phyloP scores from a whole-genome alignment of 2,329 filamentous ascomycete species.

The Penicillium janthinellum region DNA sequence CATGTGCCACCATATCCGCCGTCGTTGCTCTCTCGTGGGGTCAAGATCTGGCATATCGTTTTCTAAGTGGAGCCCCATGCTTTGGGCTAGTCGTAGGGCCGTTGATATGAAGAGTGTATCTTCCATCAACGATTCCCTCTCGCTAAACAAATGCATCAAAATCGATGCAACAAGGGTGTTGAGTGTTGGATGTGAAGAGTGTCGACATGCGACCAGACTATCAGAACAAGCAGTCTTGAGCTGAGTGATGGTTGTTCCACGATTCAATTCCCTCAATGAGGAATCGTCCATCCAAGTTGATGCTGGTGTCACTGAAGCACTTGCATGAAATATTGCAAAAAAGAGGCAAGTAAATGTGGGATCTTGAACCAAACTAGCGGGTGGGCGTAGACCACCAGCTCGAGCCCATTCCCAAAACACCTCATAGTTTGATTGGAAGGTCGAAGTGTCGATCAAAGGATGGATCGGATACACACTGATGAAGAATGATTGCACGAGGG shows the following conservation, averaged over 20 bases:
- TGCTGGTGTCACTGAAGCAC: neutral
- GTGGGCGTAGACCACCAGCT: neutral
- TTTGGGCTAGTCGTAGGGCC: slow-evolving; percentile 19
- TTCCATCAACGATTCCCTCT: slow-evolving; percentile 1
- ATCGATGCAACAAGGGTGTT: slow-evolving; percentile 22
- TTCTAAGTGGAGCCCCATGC: slow-evolving; percentile 24
- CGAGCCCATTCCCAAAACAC: slow-evolving; percentile 14
- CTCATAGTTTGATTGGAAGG: slow-evolving; percentile 10
- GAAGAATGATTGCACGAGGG: slow-evolving; percentile 5
- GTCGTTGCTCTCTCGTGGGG: slow-evolving; percentile 8
- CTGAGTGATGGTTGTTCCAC: slow-evolving; percentile 2
- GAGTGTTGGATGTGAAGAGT: slow-evolving; percentile 22
- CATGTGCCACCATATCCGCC: slow-evolving; percentile 25
- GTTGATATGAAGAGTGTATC: slow-evolving; percentile 11
- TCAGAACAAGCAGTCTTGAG: slow-evolving; percentile 11
- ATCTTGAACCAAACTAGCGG: slow-evolving; percentile 7
- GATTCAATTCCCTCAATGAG: neutral
- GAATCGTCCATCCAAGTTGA: neutral
- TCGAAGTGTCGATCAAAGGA: slow-evolving; percentile 7
- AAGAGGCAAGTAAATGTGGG: slow-evolving; percentile 14
- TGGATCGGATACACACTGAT: slow-evolving; percentile 9
- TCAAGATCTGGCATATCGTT: neutral
- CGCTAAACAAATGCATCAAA: slow-evolving; percentile 11
- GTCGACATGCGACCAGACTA: slow-evolving; percentile 14
- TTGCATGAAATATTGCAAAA: slow-evolving; percentile 9